phyloP scores from a whole-genome alignment of 306 rosid species.

The Sicyos edulis region DNA sequence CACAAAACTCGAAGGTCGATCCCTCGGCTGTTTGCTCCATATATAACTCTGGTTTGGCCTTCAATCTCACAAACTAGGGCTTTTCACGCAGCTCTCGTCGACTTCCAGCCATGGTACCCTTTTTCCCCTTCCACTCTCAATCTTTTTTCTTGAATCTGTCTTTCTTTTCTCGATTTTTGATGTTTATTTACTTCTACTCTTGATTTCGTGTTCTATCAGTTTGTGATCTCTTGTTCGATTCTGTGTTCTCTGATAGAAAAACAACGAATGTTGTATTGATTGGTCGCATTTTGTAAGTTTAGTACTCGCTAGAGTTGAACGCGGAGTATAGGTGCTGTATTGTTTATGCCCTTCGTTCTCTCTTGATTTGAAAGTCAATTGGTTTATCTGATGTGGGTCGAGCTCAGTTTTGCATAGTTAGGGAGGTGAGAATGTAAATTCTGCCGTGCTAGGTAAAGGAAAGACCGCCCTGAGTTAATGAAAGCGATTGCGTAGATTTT shows the following conservation, averaged over 20 bases:
- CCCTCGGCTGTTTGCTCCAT: not conserved
- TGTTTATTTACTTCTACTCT: not conserved
- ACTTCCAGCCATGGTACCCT: constrained; percentile 9
- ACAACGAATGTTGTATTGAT: not conserved
- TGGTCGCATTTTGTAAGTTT: not conserved
- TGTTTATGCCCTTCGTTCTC: not conserved
- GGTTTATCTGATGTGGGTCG: not conserved
- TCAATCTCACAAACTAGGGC: not conserved
- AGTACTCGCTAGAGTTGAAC: not conserved
- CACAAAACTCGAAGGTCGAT: not conserved
- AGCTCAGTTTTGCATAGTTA: not conserved
- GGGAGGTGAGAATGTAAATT: too few species aligned
- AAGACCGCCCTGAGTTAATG: too few species aligned
- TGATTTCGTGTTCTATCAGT: not conserved
- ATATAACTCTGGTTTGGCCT: not conserved
- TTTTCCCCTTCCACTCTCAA: not conserved
- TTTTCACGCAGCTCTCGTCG: not conserved
- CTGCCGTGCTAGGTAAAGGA: too few species aligned
- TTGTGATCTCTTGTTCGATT: not conserved
- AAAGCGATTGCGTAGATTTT: too few species aligned
- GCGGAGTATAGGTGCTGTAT: not conserved
- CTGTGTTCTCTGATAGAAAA: not conserved
- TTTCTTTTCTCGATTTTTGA: not conserved
- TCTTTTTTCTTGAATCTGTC: not conserved
- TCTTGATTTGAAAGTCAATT: not conserved